Evolutionary conservation across 139 green algal genomes (phyloP).

Genomic region (Chlamydomonas schloesseri): DNA sequence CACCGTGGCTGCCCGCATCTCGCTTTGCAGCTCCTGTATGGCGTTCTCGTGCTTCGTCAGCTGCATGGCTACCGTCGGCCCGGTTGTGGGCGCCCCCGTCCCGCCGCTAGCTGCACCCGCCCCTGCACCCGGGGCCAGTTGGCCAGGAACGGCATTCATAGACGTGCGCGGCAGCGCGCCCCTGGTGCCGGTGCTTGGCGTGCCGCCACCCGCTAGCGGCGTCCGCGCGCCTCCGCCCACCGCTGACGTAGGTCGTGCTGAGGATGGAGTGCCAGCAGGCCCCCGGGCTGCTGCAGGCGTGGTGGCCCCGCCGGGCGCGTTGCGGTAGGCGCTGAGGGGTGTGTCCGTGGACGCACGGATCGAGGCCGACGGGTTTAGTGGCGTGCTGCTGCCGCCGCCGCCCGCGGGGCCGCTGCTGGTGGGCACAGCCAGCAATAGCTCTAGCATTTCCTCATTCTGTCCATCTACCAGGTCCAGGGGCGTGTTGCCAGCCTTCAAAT

Average conservation of each 20-base stretch:
- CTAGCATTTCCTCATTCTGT: conserved; percentile 11
- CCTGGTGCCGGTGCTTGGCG: too few species aligned
- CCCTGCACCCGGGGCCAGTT: background rate
- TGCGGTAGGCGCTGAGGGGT: too few species aligned
- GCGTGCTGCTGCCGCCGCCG: background rate
- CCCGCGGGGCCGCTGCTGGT: background rate
- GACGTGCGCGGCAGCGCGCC: too few species aligned
- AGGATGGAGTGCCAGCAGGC: too few species aligned
- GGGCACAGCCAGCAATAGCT: background rate
- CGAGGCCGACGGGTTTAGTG: too few species aligned
- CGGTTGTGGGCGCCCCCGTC: background rate
- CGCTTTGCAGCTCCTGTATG: conserved; percentile 14
- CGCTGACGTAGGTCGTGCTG: too few species aligned
- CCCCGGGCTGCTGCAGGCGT: too few species aligned
- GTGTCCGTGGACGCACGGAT: too few species aligned
- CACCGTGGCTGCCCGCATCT: conserved; percentile 1
- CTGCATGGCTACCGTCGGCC: background rate
- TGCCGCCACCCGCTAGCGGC: too few species aligned
- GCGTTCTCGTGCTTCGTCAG: conserved; percentile 10
- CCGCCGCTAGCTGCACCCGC: background rate
- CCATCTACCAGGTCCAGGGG: background rate
- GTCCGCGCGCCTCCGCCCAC: too few species aligned
- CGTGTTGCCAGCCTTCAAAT: conserved; percentile 2
- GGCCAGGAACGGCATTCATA: too few species aligned
- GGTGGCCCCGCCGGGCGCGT: too few species aligned